phyloP scores from a whole-genome alignment of 1,139 yeast genomes.

The Trichomonascaceae sp. region DNA sequence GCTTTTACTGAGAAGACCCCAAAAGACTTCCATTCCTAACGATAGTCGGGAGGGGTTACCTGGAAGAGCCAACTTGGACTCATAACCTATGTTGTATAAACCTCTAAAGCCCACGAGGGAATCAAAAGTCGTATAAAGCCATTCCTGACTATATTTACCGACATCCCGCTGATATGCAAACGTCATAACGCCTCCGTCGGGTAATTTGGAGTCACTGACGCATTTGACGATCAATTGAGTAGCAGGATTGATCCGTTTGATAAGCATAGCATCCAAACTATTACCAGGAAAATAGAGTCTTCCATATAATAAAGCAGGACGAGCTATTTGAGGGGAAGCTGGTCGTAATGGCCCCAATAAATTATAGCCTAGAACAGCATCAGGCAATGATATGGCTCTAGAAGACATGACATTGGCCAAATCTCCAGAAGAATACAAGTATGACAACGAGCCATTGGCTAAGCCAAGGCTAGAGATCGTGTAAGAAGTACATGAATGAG shows the following conservation, averaged over 20 bases:
- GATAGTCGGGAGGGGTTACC: constrained; percentile 44
- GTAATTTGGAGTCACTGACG: constrained; percentile 61
- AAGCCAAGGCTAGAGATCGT: constrained; percentile 61
- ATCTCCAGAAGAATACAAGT: constrained; percentile 64
- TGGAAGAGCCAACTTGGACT: constrained; percentile 18
- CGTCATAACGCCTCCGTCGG: constrained; percentile 55
- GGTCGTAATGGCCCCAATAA: constrained; percentile 45
- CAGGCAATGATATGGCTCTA: constrained; percentile 53
- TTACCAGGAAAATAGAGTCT: constrained; percentile 85
- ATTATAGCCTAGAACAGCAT: constrained; percentile 73
- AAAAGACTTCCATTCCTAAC: constrained; percentile 85
- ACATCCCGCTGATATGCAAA: constrained; percentile 65
- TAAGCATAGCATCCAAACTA: constrained; percentile 80
- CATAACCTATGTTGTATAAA: constrained; percentile 58
- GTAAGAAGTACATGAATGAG: constrained; percentile 67
- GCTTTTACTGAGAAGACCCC: constrained; percentile 75
- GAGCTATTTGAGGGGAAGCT: constrained; percentile 10
- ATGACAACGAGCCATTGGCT: constrained; percentile 79
- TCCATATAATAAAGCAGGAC: constrained; percentile 55
- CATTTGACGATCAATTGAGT: constrained; percentile 70
- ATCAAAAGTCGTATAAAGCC: constrained; percentile 83
- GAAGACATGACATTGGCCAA: constrained; percentile 50
- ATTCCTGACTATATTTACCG: constrained; percentile 64
- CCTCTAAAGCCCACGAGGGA: constrained; percentile 78
- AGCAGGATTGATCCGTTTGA: constrained; percentile 54